phyloP scores from a whole-genome alignment of 148 eudicot species.

The Silene latifolia region DNA sequence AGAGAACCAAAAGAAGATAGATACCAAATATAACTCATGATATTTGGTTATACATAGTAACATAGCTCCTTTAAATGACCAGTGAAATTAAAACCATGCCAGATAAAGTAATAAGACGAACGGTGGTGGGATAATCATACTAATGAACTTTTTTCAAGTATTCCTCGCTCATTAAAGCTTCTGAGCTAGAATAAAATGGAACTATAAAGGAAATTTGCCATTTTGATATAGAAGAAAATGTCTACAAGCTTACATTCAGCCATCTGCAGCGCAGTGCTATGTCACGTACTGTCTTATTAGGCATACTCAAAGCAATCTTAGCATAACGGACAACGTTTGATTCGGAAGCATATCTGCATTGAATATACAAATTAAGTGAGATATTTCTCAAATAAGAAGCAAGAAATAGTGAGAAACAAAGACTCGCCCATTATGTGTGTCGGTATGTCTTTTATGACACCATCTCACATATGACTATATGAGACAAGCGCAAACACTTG shows the following conservation, averaged over 20 bases:
- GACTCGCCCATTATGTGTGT: not conserved
- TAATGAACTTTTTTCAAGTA: not conserved
- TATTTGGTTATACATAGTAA: not conserved
- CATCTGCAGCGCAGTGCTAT: conserved; percentile 77
- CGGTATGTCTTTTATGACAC: no score
- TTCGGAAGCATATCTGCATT: conserved; percentile 60
- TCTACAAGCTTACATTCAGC: conserved; percentile 57
- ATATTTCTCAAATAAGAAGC: not conserved
- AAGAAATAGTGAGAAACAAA: not conserved
- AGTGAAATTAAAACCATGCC: no score
- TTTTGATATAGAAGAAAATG: conserved; percentile 5
- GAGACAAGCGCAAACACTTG: not conserved
- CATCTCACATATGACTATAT: not conserved
- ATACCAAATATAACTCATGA: not conserved
- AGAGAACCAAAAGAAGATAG: not conserved
- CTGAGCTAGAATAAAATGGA: not conserved
- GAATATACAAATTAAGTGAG: conserved; percentile 4
- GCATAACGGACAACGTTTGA: conserved; percentile 51
- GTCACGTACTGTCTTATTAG: conserved; percentile 70
- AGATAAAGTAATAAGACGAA: no score
- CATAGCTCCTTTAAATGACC: not conserved
- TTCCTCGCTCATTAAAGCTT: conserved; percentile 3
- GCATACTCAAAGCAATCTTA: conserved; percentile 63
- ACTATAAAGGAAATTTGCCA: not conserved
- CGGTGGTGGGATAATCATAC: no score